phyloP scores from a whole-genome alignment of 2,329 filamentous ascomycete species.

The Tympanopsis confertula region DNA sequence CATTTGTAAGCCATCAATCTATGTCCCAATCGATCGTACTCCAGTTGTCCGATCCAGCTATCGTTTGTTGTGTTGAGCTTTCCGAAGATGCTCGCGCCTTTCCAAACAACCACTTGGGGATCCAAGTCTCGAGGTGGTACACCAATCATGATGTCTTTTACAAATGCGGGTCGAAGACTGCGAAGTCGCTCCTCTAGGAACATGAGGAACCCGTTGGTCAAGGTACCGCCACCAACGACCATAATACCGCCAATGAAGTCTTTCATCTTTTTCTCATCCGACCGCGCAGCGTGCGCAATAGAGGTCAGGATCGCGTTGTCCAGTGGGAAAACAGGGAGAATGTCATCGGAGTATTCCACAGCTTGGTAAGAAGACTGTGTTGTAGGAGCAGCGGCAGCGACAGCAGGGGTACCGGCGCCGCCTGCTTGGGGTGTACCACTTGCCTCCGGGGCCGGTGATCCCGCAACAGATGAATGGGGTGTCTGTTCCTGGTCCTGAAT shows the following conservation, averaged over 20 bases:
- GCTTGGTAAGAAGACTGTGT: conserved; percentile 9
- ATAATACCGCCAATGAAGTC: conserved; percentile 59
- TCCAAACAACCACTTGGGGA: conserved; percentile 63
- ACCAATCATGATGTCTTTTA: conserved; percentile 17
- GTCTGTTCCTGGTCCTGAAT: not conserved
- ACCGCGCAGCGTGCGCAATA: conserved; percentile 51
- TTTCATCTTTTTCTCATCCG: conserved; percentile 57
- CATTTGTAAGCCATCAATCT: conserved; percentile 48
- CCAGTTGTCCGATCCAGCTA: conserved; percentile 49
- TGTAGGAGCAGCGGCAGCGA: conserved; percentile 16
- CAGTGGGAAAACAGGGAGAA: conserved; percentile 54
- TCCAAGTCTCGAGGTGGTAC: conserved; percentile 57
- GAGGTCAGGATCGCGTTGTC: conserved; percentile 58
- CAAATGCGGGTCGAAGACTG: conserved; percentile 22
- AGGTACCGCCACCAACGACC: conserved; percentile 51
- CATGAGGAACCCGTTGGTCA: conserved; percentile 46
- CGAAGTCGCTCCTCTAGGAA: conserved; percentile 53
- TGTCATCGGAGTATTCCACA: conserved; percentile 43
- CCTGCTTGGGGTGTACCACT: not conserved
- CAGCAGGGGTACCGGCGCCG: not conserved
- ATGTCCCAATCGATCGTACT: conserved; percentile 51
- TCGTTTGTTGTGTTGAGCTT: conserved; percentile 34
- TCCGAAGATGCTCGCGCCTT: conserved; percentile 64
- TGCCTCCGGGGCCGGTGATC: not conserved
- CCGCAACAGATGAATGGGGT: not conserved